phyloP scores from a whole-genome alignment of 352 stramenopile genomes.

The Globisporangium nunn region DNA sequence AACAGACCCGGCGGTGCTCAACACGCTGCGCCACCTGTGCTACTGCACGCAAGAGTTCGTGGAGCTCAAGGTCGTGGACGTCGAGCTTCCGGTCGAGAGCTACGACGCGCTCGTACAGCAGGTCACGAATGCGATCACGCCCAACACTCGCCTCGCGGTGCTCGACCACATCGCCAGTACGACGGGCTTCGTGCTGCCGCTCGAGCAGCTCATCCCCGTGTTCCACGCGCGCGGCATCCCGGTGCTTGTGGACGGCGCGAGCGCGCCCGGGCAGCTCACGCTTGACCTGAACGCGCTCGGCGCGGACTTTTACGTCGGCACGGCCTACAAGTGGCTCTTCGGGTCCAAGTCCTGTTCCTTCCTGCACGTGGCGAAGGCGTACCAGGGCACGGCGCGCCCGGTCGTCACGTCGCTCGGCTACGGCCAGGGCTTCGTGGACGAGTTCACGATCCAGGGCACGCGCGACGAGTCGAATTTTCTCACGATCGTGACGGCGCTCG shows the following conservation, averaged over 20 bases:
- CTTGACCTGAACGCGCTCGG: conserved; percentile 60
- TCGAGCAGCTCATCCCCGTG: conserved; percentile 78
- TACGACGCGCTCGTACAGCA: conserved; percentile 68
- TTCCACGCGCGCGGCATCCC: conserved; percentile 74
- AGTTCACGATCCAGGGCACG: conserved; percentile 80
- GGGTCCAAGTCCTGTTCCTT: conserved; percentile 83
- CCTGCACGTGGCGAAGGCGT: conserved; percentile 76
- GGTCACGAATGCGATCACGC: conserved; percentile 64
- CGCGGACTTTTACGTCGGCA: conserved; percentile 83
- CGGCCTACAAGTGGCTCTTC: conserved; percentile 82
- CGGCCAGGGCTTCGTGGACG: conserved; percentile 73
- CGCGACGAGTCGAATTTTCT: conserved; percentile 81
- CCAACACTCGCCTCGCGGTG: conserved; percentile 78
- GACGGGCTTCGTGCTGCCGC: conserved; percentile 65
- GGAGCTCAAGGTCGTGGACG: conserved; percentile 82
- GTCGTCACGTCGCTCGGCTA: conserved; percentile 80
- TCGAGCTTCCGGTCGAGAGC: conserved; percentile 58
- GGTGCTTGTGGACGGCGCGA: conserved; percentile 75
- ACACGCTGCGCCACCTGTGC: conserved; percentile 78
- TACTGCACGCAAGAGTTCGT: conserved; percentile 86
- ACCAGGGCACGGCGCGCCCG: conserved; percentile 58
- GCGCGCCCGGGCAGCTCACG: conserved; percentile 60
- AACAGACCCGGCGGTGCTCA: conserved; percentile 71
- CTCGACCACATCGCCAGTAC: conserved; percentile 80
- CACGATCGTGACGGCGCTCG: conserved; percentile 70